phyloP scores from a whole-genome alignment of 1,284 basidiomycete genomes.

The Sphagnurus paluster region DNA sequence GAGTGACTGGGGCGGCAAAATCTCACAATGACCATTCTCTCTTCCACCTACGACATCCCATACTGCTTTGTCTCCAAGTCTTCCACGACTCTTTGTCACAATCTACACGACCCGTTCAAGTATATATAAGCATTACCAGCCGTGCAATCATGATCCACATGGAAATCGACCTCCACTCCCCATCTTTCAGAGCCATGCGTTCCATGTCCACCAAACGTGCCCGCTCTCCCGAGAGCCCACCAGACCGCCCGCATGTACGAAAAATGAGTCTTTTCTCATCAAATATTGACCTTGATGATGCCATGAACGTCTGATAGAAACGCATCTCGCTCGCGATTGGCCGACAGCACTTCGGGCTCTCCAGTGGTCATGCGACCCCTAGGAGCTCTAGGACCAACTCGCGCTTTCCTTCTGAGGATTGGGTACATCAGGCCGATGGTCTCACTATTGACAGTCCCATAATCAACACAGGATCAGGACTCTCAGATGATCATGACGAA shows the following conservation, averaged over 20 bases:
- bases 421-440: slow-evolving; percentile 62
- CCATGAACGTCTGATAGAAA: slow-evolving; percentile 52
- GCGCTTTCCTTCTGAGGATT: slow-evolving; percentile 56
- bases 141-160: slow-evolving; percentile 35
- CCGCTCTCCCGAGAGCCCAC: slow-evolving; percentile 51
- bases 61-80: neutral
- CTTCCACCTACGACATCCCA: neutral
- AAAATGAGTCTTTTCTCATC: neutral
- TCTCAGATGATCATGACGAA: slow-evolving; percentile 24
- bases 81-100: slow-evolving; percentile 3
- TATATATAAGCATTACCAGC: neutral
- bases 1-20: slow-evolving; percentile 5
- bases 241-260: slow-evolving; percentile 54
- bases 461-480: slow-evolving; percentile 20
- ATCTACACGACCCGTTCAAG: neutral
- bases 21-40: slow-evolving; percentile 4
- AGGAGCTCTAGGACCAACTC: slow-evolving; percentile 32
- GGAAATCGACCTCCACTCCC: slow-evolving; percentile 51
- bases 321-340: slow-evolving; percentile 44
- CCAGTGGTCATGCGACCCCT: slow-evolving; percentile 10
- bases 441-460: slow-evolving; percentile 60
- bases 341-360: slow-evolving; percentile 1
- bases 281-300: neutral
- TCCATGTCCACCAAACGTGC: slow-evolving; percentile 46
- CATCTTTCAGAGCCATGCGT: slow-evolving; percentile 39